These are phyloP conservation scores for Leptodontidium sp. DNA, from an alignment of 2,329 filamentous ascomycete genomes.

Conservation along the genomic window DNA sequence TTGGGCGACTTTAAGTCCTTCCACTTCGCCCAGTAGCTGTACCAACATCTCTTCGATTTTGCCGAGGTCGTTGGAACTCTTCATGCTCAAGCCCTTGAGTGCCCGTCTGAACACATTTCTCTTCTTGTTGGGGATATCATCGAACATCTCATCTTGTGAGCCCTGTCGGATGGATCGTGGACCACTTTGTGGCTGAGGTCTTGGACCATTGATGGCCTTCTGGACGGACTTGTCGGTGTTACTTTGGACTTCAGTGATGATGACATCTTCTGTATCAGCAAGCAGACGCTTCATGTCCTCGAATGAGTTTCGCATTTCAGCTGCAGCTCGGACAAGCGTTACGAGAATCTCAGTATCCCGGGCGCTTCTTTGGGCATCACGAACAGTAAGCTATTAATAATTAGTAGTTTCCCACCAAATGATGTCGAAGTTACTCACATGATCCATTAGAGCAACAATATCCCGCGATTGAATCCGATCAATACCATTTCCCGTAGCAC, in stretches of 20 bases:
- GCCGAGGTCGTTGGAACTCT: slow-evolving; percentile 85
- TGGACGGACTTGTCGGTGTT: slow-evolving; percentile 88
- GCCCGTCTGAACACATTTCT: slow-evolving; percentile 94
- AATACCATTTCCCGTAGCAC: slow-evolving; percentile 84
- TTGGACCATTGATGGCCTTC: slow-evolving; percentile 83
- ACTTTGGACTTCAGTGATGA: slow-evolving; percentile 86
- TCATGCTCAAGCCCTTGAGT: slow-evolving; percentile 87
- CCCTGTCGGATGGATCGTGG: slow-evolving; percentile 52
- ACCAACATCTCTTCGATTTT: slow-evolving; percentile 93
- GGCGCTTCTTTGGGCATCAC: slow-evolving; percentile 94
- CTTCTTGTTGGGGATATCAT: slow-evolving; percentile 76
- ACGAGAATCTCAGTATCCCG: slow-evolving; percentile 96
- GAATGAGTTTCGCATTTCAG: slow-evolving; percentile 97
- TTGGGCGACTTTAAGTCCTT: slow-evolving; percentile 73
- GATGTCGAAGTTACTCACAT: slow-evolving; percentile 62
- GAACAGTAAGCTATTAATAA: slow-evolving; percentile 77
- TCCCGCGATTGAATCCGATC: slow-evolving; percentile 96
- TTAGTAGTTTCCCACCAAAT: slow-evolving; percentile 26
- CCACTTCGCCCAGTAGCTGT: slow-evolving; percentile 90
- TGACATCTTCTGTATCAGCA: slow-evolving; percentile 86
- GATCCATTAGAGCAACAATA: slow-evolving; percentile 97
- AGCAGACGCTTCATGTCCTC: slow-evolving; percentile 95
- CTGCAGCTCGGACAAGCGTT: slow-evolving; percentile 89
- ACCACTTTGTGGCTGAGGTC: slow-evolving; percentile 76
- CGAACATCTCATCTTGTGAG: slow-evolving; percentile 61